Evolutionary conservation across 257 asterid genomes (phyloP), one percentile per base, ranked within the genome.

Genomic region (Lantana camara): DNA sequence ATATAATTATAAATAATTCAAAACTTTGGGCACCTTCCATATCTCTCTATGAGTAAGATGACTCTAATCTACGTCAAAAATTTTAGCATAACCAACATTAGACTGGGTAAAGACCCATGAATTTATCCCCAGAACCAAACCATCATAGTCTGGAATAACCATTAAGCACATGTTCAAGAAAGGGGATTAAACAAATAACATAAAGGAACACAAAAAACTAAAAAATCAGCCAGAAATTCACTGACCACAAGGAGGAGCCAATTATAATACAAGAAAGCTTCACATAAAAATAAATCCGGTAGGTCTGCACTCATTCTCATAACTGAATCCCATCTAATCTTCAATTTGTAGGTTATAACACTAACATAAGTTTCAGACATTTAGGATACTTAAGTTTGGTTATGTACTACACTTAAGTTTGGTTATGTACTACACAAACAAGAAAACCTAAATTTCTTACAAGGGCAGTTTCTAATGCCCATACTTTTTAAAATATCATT

Each of bases 271-370:
- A 95, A 83, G 80, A 95, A 95, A 50, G 94, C 99, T 88, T 95
- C 99, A 14, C 91, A 95, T 37, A 91, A 68, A 82, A 95, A 95
- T 65, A 95, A 82, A 75, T 95, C 97, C 51, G 89, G 86, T 69
- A 86, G 82, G 84, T 88, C 96, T 63, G 66, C 87, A 60, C 97
- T 86, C 99, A 95, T 95, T 86, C 98, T 83, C 98, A 91, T 88
- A 66, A 95, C 99, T 45, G 99, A 89, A 77, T 91, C 96, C 99
- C 98, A 88, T 79, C 96, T 91, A 60, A 95, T 77, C 99, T 95
- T 89, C 76, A 71, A 71, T 77, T 56, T 63, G 60, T 24, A 45
- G 48, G 56, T 30, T 63, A 19, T 71, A n/a, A n/a, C n/a, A n/a
- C n/a, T n/a, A n/a, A n/a, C n/a, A n/a, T n/a, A n/a, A n/a, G n/a